Evolutionary conservation across 2,329 filamentous ascomycete species (phyloP).

Genomic region (Ascosphaera apis): DNA sequence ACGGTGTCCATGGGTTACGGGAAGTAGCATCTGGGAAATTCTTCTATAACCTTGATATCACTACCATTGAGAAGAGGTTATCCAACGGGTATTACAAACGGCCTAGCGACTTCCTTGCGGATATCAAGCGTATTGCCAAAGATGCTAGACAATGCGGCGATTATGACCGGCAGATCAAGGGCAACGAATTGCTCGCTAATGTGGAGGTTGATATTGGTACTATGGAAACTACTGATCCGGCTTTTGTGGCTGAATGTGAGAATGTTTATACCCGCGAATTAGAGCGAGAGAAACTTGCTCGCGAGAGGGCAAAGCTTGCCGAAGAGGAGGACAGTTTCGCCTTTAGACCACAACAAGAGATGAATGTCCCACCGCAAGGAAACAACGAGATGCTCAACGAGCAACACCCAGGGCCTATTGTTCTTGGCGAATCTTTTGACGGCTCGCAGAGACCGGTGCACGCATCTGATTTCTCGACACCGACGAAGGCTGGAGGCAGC

Average conservation of each 20-base stretch:
- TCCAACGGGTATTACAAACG: conserved; percentile 92
- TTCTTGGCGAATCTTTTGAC: conserved; percentile 41
- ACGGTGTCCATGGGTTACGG: conserved; percentile 52
- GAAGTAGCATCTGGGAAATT: conserved; percentile 61
- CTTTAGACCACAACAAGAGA: conserved; percentile 25
- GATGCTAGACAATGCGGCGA: conserved; percentile 71
- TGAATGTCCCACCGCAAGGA: conserved; percentile 25
- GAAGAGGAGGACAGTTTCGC: conserved; percentile 19
- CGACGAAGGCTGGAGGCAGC: no score
- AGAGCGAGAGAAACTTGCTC: conserved; percentile 40
- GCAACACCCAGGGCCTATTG: conserved; percentile 26
- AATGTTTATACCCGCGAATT: conserved; percentile 53
- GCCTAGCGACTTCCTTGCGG: conserved; percentile 67
- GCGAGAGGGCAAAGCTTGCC: conserved; percentile 28
- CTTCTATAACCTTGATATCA: conserved; percentile 85
- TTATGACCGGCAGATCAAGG: conserved; percentile 58
- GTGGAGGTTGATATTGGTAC: conserved; percentile 79
- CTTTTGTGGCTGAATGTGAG: conserved; percentile 51
- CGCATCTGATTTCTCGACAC: no score
- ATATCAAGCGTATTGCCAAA: conserved; percentile 64
- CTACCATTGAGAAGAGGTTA: conserved; percentile 82
- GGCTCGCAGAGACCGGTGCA: conserved; percentile 21
- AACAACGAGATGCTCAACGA: conserved; percentile 8
- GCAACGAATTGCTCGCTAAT: conserved; percentile 77
- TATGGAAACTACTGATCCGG: conserved; percentile 43